Conservation (phyloP, 192 early-diverging fungal genomes). For the Coemansia sp. region DNA sequence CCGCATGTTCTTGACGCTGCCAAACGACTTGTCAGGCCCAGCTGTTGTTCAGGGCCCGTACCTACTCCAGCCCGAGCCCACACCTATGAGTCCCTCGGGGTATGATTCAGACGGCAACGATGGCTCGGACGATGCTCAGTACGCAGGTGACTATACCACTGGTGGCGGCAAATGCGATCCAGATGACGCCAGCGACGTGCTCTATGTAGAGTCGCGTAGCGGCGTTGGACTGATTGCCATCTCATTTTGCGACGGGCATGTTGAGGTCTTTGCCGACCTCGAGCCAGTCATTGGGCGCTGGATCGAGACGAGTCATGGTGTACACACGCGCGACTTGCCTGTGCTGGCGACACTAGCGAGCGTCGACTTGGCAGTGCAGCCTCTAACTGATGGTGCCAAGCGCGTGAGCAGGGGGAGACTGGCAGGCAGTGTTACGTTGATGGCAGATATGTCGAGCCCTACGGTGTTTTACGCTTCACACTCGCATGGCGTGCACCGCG, state of each 20-base stretch:
- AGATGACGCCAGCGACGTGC: slow-evolving; percentile 47
- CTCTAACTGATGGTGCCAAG: slow-evolving; percentile 17
- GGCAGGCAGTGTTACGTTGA: slow-evolving; percentile 54
- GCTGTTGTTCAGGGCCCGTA: slow-evolving; percentile 50
- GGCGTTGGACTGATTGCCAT: slow-evolving; percentile 59
- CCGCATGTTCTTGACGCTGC: slow-evolving; percentile 32
- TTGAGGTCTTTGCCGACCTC: slow-evolving; percentile 66
- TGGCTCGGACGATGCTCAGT: slow-evolving; percentile 10
- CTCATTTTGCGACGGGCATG: slow-evolving; percentile 61
- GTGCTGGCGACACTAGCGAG: slow-evolving; percentile 61
- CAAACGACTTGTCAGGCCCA: slow-evolving; percentile 15
- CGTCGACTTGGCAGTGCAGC: slow-evolving; percentile 50
- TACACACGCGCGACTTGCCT: slow-evolving; percentile 33
- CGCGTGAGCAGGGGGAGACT: neutral
- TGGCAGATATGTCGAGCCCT: slow-evolving; percentile 62
- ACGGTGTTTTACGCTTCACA: slow-evolving; percentile 73
- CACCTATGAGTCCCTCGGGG: slow-evolving; percentile 12
- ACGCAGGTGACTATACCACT: neutral
- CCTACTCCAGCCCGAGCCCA: slow-evolving; percentile 54
- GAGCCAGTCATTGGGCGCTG: slow-evolving; percentile 57
- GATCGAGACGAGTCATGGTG: slow-evolving; percentile 18
- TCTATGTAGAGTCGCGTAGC: slow-evolving; percentile 46
- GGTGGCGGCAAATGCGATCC: slow-evolving; percentile 17
- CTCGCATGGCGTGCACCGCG: slow-evolving; percentile 65
- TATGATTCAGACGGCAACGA: slow-evolving; percentile 27